Evolutionary conservation across 176 grass and related monocot species (phyloP).

Genomic region (Cymbopogon citratus): DNA sequence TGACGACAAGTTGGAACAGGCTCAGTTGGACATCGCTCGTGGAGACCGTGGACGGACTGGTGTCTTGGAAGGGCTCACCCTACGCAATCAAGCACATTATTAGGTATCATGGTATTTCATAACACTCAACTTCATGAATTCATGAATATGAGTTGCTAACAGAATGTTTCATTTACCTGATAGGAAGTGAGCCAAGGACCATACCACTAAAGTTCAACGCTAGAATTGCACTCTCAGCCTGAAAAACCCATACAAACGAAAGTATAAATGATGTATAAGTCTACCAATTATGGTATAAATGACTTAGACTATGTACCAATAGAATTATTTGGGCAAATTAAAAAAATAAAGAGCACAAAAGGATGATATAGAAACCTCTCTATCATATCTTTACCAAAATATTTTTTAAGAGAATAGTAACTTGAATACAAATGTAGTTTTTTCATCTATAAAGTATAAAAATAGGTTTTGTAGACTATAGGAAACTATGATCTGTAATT

Average conservation of each 20-base stretch:
- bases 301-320: not conserved
- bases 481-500: not conserved
- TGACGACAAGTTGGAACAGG: not conserved
- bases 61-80: constrained; percentile 92
- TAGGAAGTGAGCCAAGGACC: constrained; percentile 60
- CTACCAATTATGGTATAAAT: not conserved
- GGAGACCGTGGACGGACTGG: constrained; percentile 68
- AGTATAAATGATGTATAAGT: not conserved
- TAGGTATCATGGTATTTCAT: not conserved
- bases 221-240: constrained; percentile 85
- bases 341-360: not conserved
- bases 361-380: not conserved
- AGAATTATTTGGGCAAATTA: not conserved
- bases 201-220: constrained; percentile 75
- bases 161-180: constrained; percentile 51
- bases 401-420: not conserved
- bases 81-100: not conserved
- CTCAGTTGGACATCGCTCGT: constrained; percentile 51
- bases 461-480: not conserved
- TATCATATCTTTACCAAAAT: not conserved
- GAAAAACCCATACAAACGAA: not conserved
- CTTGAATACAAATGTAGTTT: not conserved
- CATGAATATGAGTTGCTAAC: not conserved
- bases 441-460: not conserved
- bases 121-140: not conserved